These are phyloP conservation scores for Neofusicoccum cordaticola DNA, from an alignment of 2,329 filamentous ascomycete genomes.

Conservation along the genomic window DNA sequence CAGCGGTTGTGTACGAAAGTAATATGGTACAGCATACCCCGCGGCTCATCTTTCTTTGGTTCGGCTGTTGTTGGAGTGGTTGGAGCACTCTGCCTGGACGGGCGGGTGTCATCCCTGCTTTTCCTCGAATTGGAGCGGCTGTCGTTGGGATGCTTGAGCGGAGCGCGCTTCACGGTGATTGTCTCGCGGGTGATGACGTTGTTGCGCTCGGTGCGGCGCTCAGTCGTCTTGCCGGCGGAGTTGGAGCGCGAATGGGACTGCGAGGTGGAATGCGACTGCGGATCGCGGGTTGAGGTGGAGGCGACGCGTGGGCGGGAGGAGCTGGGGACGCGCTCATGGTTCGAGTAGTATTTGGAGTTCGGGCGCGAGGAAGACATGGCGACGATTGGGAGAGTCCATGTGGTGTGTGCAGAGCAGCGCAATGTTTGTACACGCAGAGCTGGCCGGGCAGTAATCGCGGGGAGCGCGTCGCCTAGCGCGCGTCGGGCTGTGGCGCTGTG, in stretches of 20 bases:
- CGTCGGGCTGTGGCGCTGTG: not conserved
- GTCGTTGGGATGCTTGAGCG: constrained; percentile 35
- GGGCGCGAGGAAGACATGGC: constrained; percentile 35
- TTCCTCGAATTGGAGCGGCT: constrained; percentile 31
- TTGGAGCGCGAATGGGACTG: constrained; percentile 10
- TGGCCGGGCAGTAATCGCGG: constrained; percentile 12
- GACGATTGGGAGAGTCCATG: constrained; percentile 27
- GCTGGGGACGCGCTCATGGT: constrained; percentile 31
- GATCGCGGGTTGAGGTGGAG: constrained; percentile 21
- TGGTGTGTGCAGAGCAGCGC: not conserved
- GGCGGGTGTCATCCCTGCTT: constrained; percentile 24
- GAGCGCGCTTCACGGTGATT: constrained; percentile 25
- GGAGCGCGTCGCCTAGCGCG: constrained; percentile 11
- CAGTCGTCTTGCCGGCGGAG: constrained; percentile 4
- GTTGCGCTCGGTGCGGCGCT: constrained; percentile 15
- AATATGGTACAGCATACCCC: not conserved
- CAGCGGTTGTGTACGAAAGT: not conserved
- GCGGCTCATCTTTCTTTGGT: constrained; percentile 15
- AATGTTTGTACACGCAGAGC: constrained; percentile 15
- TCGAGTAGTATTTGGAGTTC: constrained; percentile 28
- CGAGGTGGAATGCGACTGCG: constrained; percentile 12
- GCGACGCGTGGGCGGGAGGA: constrained; percentile 37
- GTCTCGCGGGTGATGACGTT: constrained; percentile 14
- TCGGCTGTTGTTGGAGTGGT: not conserved
- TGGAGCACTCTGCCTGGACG: not conserved